phyloP scores from a whole-genome alignment of 129 eudicot genomes.

The Smallanthus sonchifolius region DNA sequence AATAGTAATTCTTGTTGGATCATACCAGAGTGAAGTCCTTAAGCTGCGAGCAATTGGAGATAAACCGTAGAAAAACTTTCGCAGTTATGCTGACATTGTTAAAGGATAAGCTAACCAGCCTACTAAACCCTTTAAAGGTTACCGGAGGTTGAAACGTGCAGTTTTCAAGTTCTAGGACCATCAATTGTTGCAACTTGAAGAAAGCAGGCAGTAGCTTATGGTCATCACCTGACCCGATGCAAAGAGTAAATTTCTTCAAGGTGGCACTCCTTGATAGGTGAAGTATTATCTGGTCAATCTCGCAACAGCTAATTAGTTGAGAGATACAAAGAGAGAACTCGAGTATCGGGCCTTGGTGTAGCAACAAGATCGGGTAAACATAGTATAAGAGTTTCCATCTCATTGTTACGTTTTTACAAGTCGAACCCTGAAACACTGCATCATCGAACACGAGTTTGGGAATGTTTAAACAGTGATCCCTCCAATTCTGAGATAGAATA shows the following conservation, averaged over 20 bases:
- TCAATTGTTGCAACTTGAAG: background rate
- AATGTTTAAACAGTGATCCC: background rate
- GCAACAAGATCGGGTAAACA: constrained; percentile 4
- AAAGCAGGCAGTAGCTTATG: background rate
- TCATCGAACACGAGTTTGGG: background rate
- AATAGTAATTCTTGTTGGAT: background rate
- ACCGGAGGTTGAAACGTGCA: background rate
- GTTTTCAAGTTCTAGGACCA: background rate
- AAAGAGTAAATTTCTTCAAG: background rate
- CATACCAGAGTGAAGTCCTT: background rate
- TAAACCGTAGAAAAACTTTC: background rate
- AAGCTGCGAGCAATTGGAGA: background rate
- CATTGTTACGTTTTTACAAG: background rate
- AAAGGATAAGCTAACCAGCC: background rate
- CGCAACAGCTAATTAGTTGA: background rate
- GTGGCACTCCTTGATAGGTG: background rate
- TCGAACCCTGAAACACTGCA: background rate
- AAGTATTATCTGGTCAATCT: background rate
- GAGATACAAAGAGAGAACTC: background rate
- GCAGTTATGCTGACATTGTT: background rate
- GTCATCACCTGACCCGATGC: background rate
- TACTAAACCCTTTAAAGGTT: background rate
- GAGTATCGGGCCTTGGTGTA: background rate
- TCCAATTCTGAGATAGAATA: background rate
- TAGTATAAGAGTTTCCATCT: background rate